A percentile compares a stretch with the other conserved stretches of the same genome.
Evolutionary conservation across 176 grass and related monocot species (phyloP).

Genomic region (Oryza nivara): DNA sequence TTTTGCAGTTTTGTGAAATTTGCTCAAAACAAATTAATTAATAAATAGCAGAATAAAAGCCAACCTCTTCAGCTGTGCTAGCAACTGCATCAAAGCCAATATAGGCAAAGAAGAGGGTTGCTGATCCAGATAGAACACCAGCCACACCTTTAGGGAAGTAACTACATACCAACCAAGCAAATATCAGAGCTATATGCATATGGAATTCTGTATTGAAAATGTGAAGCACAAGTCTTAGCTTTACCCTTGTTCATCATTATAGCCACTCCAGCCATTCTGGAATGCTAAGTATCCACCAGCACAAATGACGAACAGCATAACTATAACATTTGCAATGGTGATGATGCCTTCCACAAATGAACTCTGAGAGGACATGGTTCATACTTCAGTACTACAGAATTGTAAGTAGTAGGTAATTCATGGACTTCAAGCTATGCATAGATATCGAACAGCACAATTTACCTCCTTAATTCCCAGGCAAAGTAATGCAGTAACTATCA

Average conservation of each 20-base stretch:
- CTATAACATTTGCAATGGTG: conserved; percentile 69
- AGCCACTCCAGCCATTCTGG: conserved; percentile 77
- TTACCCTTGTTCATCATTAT: conserved; percentile 72
- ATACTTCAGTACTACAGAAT: conserved; percentile 11
- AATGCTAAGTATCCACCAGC: conserved; percentile 91
- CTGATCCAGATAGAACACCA: conserved; percentile 77
- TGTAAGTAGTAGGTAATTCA: background rate
- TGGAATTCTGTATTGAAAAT: conserved; percentile 2
- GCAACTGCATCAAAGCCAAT: conserved; percentile 90
- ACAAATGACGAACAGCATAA: conserved; percentile 83
- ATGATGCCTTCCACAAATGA: conserved; percentile 80
- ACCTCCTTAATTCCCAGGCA: conserved; percentile 95
- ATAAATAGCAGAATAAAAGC: conserved; percentile 17
- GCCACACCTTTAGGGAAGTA: conserved; percentile 78
- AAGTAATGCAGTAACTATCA: conserved; percentile 76
- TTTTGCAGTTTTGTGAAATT: background rate
- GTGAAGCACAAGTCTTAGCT: conserved; percentile 22
- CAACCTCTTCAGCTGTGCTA: conserved; percentile 82
- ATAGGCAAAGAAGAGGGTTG: conserved; percentile 90
- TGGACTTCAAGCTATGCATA: conserved; percentile 6
- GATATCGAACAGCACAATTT: conserved; percentile 22
- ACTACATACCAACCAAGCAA: conserved; percentile 48
- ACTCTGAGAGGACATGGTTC: conserved; percentile 56
- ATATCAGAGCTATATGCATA: conserved; percentile 11
- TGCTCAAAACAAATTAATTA: conserved; percentile 5